Evolutionary conservation across 2,329 filamentous ascomycete genomes (phyloP).

Genomic region (Alternaria consortialis): DNA sequence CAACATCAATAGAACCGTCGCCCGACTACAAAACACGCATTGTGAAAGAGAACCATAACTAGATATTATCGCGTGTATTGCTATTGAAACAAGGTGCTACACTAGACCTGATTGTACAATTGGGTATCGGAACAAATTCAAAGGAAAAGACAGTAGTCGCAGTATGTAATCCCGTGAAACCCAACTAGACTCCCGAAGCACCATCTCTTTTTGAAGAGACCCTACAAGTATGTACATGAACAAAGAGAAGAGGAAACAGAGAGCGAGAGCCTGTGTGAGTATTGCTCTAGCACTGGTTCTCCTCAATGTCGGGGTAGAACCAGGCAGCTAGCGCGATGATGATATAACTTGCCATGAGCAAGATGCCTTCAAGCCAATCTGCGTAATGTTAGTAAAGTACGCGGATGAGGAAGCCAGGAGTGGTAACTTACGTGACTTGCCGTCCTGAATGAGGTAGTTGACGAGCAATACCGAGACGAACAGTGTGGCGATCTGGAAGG

Average conservation of each 20-base stretch:
- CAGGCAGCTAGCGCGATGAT: slow-evolving; percentile 70
- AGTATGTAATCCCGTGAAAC: neutral
- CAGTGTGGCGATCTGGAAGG: slow-evolving; percentile 79
- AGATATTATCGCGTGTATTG: slow-evolving; percentile 5
- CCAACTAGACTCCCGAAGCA: neutral
- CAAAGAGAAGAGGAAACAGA: neutral
- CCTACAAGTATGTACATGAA: slow-evolving; percentile 6
- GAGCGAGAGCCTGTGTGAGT: neutral
- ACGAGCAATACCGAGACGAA: slow-evolving; percentile 66
- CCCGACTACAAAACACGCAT: neutral
- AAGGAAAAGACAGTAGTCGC: neutral
- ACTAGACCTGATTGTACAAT: slow-evolving; percentile 6
- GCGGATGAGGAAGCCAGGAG: too few species aligned
- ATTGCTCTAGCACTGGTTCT: slow-evolving; percentile 25
- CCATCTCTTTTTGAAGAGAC: neutral
- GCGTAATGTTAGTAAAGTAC: slow-evolving; percentile 27
- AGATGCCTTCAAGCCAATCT: slow-evolving; percentile 68
- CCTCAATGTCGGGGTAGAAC: slow-evolving; percentile 54
- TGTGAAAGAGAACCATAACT: neutral
- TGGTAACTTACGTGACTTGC: slow-evolving; percentile 58
- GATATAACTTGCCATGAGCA: slow-evolving; percentile 68
- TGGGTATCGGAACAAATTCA: slow-evolving; percentile 20
- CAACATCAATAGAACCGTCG: neutral
- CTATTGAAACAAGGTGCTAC: neutral
- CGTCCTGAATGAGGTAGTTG: slow-evolving; percentile 70